phyloP scores from a whole-genome alignment of 768 basidiomycete species.

The Neoboletus magnificus region DNA sequence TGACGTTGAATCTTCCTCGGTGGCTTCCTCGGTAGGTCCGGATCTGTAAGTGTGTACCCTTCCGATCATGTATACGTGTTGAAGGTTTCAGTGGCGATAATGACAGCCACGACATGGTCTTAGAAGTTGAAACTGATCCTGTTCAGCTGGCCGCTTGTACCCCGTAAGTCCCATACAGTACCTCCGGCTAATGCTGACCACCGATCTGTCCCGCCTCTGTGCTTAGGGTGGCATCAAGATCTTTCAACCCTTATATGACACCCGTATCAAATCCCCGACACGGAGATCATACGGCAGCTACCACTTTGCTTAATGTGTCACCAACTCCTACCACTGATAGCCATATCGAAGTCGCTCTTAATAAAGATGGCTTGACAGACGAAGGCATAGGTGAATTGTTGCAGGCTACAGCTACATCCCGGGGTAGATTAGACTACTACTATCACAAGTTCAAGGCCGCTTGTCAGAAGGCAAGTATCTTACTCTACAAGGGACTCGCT shows the following conservation, averaged over 20 bases:
- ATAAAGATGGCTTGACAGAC: neutral
- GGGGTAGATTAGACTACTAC: conserved; percentile 11
- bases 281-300: neutral
- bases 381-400: conserved; percentile 6
- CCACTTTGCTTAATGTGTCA: neutral
- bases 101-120: neutral
- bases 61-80: neutral
- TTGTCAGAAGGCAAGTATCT: conserved; percentile 10
- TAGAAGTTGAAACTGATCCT: neutral
- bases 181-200: neutral
- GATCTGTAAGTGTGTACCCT: conserved; percentile 8
- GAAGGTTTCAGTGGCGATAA: neutral
- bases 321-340: conserved; percentile 4
- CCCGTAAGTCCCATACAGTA: conserved; percentile 14
- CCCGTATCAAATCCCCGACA: conserved; percentile 24
- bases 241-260: conserved; percentile 26
- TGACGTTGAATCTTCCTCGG: neutral
- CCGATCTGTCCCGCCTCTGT: neutral
- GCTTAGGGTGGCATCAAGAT: conserved; percentile 13
- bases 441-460: conserved; percentile 10
- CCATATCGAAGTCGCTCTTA: neutral
- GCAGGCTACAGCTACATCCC: conserved; percentile 16
- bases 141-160: conserved; percentile 6
- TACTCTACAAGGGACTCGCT: neutral
- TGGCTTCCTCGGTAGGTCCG: neutral